These are phyloP conservation scores for Aspergillus fructus DNA, from an alignment of 2,329 filamentous ascomycete genomes.

Conservation along the genomic window DNA sequence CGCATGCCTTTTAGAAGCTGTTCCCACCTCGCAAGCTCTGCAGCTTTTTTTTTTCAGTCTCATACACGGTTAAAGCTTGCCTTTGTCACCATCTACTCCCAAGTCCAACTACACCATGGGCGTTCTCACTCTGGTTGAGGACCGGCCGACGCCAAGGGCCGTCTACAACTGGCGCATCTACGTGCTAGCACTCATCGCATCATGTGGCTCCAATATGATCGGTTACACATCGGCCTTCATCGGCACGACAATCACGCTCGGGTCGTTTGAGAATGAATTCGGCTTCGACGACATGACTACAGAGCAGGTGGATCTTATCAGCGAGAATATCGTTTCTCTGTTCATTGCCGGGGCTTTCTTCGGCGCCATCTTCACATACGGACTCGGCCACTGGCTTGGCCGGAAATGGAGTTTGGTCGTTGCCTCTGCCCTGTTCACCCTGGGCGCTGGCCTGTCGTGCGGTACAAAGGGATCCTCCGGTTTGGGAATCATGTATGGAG, in stretches of 20 bases:
- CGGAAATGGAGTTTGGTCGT: slow-evolving; percentile 63
- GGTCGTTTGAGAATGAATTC: slow-evolving; percentile 70
- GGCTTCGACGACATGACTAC: slow-evolving; percentile 52
- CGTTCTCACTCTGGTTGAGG: slow-evolving; percentile 42
- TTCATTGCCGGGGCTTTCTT: slow-evolving; percentile 86
- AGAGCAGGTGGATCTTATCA: slow-evolving; percentile 51
- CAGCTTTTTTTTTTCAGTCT: neutral
- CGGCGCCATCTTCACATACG: slow-evolving; percentile 68
- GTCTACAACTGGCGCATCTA: slow-evolving; percentile 64
- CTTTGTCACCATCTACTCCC: neutral
- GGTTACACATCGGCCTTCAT: slow-evolving; percentile 74
- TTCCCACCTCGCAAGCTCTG: slow-evolving; percentile 6
- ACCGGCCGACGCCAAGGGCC: slow-evolving; percentile 54
- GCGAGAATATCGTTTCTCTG: slow-evolving; percentile 74
- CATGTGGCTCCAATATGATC: slow-evolving; percentile 59
- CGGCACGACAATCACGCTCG: slow-evolving; percentile 70
- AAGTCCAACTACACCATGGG: slow-evolving; percentile 25
- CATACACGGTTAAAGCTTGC: neutral
- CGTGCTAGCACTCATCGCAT: slow-evolving; percentile 54
- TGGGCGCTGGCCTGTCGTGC: slow-evolving; percentile 72
- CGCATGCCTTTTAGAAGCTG: slow-evolving; percentile 14
- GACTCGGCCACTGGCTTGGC: slow-evolving; percentile 65
- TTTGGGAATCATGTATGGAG: slow-evolving; percentile 59
- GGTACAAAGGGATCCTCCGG: slow-evolving; percentile 62
- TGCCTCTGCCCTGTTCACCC: slow-evolving; percentile 63